phyloP scores from a whole-genome alignment of 1,284 basidiomycete genomes.

The Gastroboletus turbinatus region DNA sequence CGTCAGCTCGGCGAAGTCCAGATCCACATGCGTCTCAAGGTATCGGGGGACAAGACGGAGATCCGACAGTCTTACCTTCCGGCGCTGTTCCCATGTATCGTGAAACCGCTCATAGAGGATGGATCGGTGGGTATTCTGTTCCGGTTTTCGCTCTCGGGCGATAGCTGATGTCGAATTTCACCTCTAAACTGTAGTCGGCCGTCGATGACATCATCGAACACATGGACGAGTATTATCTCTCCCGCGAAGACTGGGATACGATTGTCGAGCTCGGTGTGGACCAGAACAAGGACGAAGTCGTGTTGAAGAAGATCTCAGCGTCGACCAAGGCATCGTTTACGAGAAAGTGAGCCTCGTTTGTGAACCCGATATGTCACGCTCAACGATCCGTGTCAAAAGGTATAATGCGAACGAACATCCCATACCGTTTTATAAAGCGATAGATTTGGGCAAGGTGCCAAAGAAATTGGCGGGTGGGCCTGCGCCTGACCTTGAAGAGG shows the following conservation, averaged over 20 bases:
- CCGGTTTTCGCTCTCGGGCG: neutral
- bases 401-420: conserved; percentile 89
- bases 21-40: conserved; percentile 90
- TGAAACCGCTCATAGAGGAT: conserved; percentile 74
- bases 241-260: conserved; percentile 95
- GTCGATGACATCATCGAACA: conserved; percentile 79
- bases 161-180: neutral
- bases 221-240: conserved; percentile 95
- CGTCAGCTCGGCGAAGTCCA: conserved; percentile 90
- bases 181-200: conserved; percentile 52
- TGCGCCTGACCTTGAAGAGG: conserved; percentile 88
- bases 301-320: conserved; percentile 83
- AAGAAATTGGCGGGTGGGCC: conserved; percentile 76
- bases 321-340: conserved; percentile 87
- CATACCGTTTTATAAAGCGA: conserved; percentile 86
- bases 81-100: conserved; percentile 75
- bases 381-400: conserved; percentile 40
- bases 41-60: conserved; percentile 87
- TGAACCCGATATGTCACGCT: neutral
- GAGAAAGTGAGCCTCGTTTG: conserved; percentile 53
- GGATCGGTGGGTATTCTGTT: conserved; percentile 53
- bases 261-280: conserved; percentile 92
- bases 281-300: conserved; percentile 67
- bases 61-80: conserved; percentile 92
- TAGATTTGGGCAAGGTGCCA: conserved; percentile 72